Base-by-base conservation (phyloP, 202 grass and related monocot genomes). In the Cymbopogon flexuosus region DNA sequence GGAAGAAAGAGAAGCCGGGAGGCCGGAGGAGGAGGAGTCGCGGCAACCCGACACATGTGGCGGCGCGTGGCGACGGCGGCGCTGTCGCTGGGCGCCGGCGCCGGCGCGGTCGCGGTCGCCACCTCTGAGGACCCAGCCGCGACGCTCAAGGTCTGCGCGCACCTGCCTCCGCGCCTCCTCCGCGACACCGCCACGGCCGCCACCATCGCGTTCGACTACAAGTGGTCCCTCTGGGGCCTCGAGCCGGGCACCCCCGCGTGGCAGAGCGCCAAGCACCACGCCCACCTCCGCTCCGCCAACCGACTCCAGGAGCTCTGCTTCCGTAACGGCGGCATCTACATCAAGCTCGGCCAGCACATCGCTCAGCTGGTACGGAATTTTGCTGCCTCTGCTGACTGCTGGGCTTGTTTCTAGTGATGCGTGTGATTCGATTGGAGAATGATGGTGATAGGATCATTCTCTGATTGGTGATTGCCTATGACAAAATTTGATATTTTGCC, bases 341-440 rank as follows among this genome's bases (percentile, higher is more conserved):
- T 97, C 84, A 97, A 97, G 83, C 92, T 97, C 79, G 94, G 92
- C 72, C 94, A 97, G 80, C 94, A 97, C 87, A 84, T 97, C 68
- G 86, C 85, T 40, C 94, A 97, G 83, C 79, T 97, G 87, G 94
- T 97, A 66, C 27, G 43, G 27, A 59, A 70, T 70, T 40, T 56
- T 0, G 31, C 16, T 27, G 27, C 27, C 27, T 27, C 27, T 27
- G 27, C 60, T 2, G 27, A 27, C 51, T 61, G 10, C 58, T 60
- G 21, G 62, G 5, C 0, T 31, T 40, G 7, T 36, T 81, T 69
- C 41, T 23, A 58, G 19, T 56, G 56, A 58, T 37, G 35, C 3
- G 8, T 56, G 54, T 66, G 62, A 7, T 6, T 56, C 33, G 14
- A 62, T 72, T 65, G 61, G 16, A 64, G 52, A 15, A 57, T 74